These are phyloP conservation scores for Pinus albicaulis DNA, from an alignment of 75 land plant species.

Conservation along the genomic window DNA sequence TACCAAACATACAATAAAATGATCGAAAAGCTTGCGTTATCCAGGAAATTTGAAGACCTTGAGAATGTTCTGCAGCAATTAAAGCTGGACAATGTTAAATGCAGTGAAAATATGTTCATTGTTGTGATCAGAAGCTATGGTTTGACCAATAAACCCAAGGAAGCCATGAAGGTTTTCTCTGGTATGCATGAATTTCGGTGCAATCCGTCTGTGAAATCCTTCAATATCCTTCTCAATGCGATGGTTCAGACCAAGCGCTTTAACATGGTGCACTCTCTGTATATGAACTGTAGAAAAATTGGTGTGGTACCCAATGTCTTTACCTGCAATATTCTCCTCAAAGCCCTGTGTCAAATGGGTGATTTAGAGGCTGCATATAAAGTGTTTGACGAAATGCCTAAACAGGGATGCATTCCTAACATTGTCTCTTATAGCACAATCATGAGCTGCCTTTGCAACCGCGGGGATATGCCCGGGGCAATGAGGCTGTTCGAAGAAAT, in stretches of 20 bases:
- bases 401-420: slow-evolving; percentile 54
- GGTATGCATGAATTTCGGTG: slow-evolving; percentile 25
- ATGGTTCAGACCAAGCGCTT: slow-evolving; percentile 47
- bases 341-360: slow-evolving; percentile 44
- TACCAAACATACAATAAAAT: slow-evolving; percentile 47
- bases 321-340: slow-evolving; percentile 49
- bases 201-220: slow-evolving; percentile 30
- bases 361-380: slow-evolving; percentile 32
- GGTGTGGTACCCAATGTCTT: slow-evolving; percentile 54
- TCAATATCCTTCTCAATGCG: slow-evolving; percentile 53
- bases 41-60: slow-evolving; percentile 37
- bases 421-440: slow-evolving; percentile 58
- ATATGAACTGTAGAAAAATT: slow-evolving; percentile 24
- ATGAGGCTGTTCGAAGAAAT: slow-evolving; percentile 44
- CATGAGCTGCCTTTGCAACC: slow-evolving; percentile 26
- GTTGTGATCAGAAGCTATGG: slow-evolving; percentile 44
- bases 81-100: slow-evolving; percentile 14
- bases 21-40: slow-evolving; percentile 33
- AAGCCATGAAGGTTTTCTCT: slow-evolving; percentile 36
- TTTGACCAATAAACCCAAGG: slow-evolving; percentile 33
- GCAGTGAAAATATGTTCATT: slow-evolving; percentile 46
- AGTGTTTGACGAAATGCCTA: slow-evolving; percentile 66
- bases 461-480: slow-evolving; percentile 45
- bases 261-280: slow-evolving; percentile 27
- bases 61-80: slow-evolving; percentile 33